These are phyloP conservation scores for Bolboschoenus planiculmis DNA, from an alignment of 176 grass and related monocot genomes.

Conservation along the genomic window DNA sequence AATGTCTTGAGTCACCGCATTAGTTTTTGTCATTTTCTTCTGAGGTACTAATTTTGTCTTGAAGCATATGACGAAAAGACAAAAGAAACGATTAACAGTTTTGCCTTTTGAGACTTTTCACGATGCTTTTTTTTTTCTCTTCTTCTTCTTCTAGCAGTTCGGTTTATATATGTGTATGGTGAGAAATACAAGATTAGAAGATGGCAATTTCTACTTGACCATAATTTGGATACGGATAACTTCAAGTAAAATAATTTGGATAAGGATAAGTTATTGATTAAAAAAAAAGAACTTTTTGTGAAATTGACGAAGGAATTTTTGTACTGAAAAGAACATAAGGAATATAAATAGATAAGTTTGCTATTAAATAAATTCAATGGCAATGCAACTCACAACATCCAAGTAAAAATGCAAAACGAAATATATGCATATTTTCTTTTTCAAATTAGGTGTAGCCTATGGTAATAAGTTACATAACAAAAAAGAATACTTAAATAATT, in stretches of 20 bases:
- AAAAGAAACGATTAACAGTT: constrained; percentile 11
- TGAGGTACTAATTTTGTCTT: constrained; percentile 26
- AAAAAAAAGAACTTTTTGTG: background rate
- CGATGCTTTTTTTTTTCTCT: background rate
- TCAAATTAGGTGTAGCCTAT: background rate
- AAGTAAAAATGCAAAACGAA: background rate
- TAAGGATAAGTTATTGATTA: background rate
- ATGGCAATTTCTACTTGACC: background rate
- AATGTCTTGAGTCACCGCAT: background rate
- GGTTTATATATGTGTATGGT: background rate
- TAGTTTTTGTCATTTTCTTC: constrained; percentile 3
- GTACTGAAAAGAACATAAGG: background rate
- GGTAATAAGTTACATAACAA: background rate
- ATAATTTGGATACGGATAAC: background rate
- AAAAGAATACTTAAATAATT: background rate
- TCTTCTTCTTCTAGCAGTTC: background rate
- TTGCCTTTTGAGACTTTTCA: background rate
- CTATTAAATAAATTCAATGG: background rate
- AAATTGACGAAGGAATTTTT: background rate
- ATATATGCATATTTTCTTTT: background rate
- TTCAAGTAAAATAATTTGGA: background rate
- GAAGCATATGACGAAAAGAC: background rate
- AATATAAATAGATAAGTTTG: background rate
- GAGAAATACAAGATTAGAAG: background rate
- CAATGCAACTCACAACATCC: background rate